A percentile compares a stretch with the other conserved stretches of the same genome.
These are phyloP conservation scores for Pseudogymnoascus sp. DNA, from an alignment of 2,329 filamentous ascomycete genomes.

Conservation along the genomic window DNA sequence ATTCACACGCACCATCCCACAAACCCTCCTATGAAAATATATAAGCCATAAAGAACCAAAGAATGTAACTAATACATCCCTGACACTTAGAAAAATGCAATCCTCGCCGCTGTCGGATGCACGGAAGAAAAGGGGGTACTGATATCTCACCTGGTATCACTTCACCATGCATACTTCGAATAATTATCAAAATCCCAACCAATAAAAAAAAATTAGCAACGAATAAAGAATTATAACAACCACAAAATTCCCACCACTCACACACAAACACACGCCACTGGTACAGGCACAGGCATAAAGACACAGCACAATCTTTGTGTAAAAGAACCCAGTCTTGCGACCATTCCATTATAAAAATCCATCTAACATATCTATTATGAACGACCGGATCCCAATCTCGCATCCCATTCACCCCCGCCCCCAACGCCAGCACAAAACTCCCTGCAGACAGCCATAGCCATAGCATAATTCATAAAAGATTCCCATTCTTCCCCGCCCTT, in stretches of 20 bases:
- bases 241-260: background rate
- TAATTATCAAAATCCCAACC: background rate
- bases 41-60: background rate
- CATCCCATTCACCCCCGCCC: background rate
- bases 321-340: constrained; percentile 9
- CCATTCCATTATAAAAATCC: background rate
- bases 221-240: background rate
- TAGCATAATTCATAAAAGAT: background rate
- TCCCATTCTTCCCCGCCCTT: background rate
- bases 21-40: too few species aligned
- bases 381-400: background rate
- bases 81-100: background rate
- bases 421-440: background rate
- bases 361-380: constrained; percentile 7
- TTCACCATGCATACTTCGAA: background rate
- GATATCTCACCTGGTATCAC: background rate
- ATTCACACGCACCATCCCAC: too few species aligned
- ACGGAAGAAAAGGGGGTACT: background rate
- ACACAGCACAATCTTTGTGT: background rate
- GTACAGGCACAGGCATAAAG: background rate
- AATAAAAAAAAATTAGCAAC: background rate
- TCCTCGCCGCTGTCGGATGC: background rate
- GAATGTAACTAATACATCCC: background rate
- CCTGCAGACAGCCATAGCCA: background rate
- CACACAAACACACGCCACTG: background rate